Conservation (phyloP, 352 stramenopile genomes). For the Pythium sp. region DNA sequence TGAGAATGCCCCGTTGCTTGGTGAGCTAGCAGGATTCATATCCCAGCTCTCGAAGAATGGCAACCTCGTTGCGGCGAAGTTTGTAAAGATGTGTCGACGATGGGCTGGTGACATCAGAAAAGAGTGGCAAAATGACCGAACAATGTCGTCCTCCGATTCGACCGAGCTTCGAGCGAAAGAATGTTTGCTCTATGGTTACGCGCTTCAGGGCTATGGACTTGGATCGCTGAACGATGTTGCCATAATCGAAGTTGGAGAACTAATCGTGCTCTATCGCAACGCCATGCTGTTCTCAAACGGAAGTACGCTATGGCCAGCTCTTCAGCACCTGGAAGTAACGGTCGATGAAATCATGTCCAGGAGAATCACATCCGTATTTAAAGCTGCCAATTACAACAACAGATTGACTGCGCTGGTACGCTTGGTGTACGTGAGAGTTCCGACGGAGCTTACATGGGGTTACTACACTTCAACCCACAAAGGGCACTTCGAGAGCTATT, state of each 20-base stretch:
- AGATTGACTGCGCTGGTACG: conserved; percentile 25
- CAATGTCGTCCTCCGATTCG: conserved; percentile 9
- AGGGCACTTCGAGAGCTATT: conserved; percentile 27
- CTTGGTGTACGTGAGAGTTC: conserved; percentile 23
- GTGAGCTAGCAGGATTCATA: conserved; percentile 11
- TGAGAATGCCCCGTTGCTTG: conserved; percentile 10
- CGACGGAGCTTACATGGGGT: conserved; percentile 25
- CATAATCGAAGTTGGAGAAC: conserved; percentile 32
- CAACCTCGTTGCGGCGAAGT: neutral
- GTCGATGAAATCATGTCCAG: conserved; percentile 39
- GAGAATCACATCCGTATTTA: conserved; percentile 11
- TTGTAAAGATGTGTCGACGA: conserved; percentile 11
- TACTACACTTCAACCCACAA: neutral
- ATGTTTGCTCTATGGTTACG: conserved; percentile 45
- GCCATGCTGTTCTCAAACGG: conserved; percentile 16
- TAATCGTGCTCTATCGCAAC: conserved; percentile 47
- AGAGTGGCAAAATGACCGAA: conserved; percentile 7
- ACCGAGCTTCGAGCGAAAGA: conserved; percentile 25
- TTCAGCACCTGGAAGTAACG: conserved; percentile 2
- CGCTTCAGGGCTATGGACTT: conserved; percentile 29
- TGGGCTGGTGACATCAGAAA: conserved; percentile 8
- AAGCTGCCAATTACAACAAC: neutral
- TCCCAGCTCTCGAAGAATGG: neutral
- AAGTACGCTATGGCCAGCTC: neutral
- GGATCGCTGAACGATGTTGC: conserved; percentile 6